phyloP scores from a whole-genome alignment of 2,329 filamentous ascomycete species.

The Trichoderma hamatum region DNA sequence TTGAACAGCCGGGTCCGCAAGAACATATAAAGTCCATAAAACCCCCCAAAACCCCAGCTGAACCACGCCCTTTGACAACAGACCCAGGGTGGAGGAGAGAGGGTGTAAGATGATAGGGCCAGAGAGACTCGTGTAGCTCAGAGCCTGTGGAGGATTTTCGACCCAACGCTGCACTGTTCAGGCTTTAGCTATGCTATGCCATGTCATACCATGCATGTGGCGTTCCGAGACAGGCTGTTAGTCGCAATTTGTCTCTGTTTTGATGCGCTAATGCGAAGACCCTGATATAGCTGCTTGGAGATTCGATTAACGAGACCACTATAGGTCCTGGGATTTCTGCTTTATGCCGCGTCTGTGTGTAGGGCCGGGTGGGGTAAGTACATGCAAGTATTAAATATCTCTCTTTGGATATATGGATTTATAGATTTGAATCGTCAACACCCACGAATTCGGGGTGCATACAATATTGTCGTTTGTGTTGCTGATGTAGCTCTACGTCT shows the following conservation, averaged over 20 bases:
- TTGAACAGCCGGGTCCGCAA: conserved; percentile 32
- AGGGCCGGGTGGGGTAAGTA: background rate
- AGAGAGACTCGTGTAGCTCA: background rate
- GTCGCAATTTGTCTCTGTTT: background rate
- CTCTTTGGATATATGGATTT: background rate
- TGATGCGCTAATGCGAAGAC: conserved; percentile 7
- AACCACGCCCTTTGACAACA: background rate
- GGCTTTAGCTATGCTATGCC: background rate
- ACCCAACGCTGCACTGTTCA: background rate
- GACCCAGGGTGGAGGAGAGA: conserved; percentile 11
- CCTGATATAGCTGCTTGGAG: background rate
- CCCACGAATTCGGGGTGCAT: background rate
- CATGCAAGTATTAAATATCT: background rate
- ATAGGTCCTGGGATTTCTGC: background rate
- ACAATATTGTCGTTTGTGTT: background rate
- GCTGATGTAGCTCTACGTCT: background rate
- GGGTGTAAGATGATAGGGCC: conserved; percentile 27
- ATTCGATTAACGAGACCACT: conserved; percentile 10
- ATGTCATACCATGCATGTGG: conserved; percentile 12
- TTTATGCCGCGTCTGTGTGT: background rate
- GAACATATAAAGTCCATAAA: background rate
- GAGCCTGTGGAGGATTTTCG: background rate
- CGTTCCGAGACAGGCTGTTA: conserved; percentile 9
- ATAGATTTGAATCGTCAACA: background rate
- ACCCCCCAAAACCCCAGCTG: background rate